Conservation (phyloP, 306 rosid species). For the Crotalaria pallida region DNA sequence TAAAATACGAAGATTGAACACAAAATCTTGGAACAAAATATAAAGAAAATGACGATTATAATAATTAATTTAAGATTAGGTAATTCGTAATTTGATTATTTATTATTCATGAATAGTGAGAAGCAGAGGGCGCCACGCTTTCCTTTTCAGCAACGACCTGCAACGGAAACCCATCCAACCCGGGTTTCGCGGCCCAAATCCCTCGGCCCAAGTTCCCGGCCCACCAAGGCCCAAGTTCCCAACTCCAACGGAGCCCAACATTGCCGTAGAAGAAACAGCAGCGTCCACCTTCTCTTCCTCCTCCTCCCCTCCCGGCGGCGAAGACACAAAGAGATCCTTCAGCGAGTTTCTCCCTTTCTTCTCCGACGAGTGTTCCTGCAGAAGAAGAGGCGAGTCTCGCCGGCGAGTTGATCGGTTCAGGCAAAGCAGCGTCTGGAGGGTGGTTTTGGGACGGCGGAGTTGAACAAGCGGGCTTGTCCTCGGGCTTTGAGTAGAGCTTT, state of each 20-base stretch:
- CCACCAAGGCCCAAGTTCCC: conserved; percentile 15
- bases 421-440: conserved; percentile 52
- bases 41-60: background rate
- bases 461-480: conserved; percentile 67
- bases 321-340: conserved; percentile 65
- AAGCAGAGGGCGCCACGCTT: conserved; percentile 77
- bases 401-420: conserved; percentile 43
- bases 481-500: conserved; percentile 74
- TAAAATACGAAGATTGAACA: too few relatives aligned
- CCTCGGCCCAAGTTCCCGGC: conserved; percentile 20
- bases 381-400: conserved; percentile 26
- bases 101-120: conserved; percentile 66
- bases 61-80: too few relatives aligned
- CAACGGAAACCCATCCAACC: conserved; percentile 64
- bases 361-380: conserved; percentile 16
- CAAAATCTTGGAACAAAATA: background rate
- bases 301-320: conserved; percentile 45
- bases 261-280: background rate
- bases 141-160: conserved; percentile 54
- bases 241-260: conserved; percentile 8
- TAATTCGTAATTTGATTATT: too few relatives aligned
- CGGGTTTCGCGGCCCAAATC: conserved; percentile 51
- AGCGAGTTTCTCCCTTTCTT: conserved; percentile 48
- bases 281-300: background rate
- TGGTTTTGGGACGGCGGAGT: conserved; percentile 68